Conservation (phyloP, 2,329 filamentous ascomycete genomes). For the Trichoderma atrobrunneum region DNA sequence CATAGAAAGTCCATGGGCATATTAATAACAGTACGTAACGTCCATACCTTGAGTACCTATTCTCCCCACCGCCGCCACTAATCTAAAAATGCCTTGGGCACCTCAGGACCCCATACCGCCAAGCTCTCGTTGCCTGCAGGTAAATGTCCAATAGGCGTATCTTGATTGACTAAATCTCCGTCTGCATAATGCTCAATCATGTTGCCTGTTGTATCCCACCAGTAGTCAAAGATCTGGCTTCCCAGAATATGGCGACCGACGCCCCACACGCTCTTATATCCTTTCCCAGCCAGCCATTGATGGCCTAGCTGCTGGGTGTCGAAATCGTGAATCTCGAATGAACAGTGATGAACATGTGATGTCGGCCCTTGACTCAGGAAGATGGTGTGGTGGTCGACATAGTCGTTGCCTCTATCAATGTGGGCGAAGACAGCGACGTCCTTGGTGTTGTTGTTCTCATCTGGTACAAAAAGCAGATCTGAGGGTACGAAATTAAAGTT, state of each 20-base stretch:
- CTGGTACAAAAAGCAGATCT: slow-evolving; percentile 27
- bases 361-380: slow-evolving; percentile 41
- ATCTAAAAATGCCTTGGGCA: slow-evolving; percentile 17
- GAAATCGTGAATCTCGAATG: slow-evolving; percentile 54
- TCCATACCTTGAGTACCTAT: background rate
- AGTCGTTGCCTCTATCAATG: slow-evolving; percentile 49
- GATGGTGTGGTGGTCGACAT: slow-evolving; percentile 55
- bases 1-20: too few relatives aligned
- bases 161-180: slow-evolving; percentile 57
- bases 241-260: slow-evolving; percentile 60
- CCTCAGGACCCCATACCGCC: slow-evolving; percentile 25
- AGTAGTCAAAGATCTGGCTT: slow-evolving; percentile 63
- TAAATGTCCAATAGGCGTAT: slow-evolving; percentile 35
- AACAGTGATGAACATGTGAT: slow-evolving; percentile 26
- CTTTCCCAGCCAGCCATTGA: slow-evolving; percentile 53
- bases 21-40: too few relatives aligned
- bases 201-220: slow-evolving; percentile 33
- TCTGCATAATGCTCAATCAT: slow-evolving; percentile 61
- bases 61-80: background rate
- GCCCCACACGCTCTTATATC: slow-evolving; percentile 57
- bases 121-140: slow-evolving; percentile 19
- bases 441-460: slow-evolving; percentile 1
- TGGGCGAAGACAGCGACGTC: slow-evolving; percentile 47
- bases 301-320: slow-evolving; percentile 61
- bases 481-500: slow-evolving; percentile 43